phyloP scores from a whole-genome alignment of 2,329 filamentous ascomycete genomes.

The Pezizomycotina sp. region DNA sequence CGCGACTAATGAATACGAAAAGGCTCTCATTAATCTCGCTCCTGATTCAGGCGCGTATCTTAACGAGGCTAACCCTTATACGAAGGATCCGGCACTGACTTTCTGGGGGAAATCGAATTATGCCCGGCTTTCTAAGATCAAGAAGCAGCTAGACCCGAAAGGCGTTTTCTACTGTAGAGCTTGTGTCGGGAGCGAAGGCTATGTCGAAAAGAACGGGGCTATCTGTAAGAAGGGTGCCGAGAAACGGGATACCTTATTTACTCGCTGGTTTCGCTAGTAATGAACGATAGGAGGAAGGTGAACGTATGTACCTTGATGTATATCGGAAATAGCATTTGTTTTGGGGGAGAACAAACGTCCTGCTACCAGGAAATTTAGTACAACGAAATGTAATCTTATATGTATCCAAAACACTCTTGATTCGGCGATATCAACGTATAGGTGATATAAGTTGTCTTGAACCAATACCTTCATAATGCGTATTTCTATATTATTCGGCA shows the following conservation, averaged over 20 bases:
- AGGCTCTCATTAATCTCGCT: slow-evolving; percentile 30
- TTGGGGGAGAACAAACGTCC: no score
- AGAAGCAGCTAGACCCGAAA: slow-evolving; percentile 28
- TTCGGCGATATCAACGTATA: no score
- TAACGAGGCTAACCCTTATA: slow-evolving; percentile 32
- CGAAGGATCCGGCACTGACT: slow-evolving; percentile 9
- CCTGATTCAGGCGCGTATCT: slow-evolving; percentile 32
- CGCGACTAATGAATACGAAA: slow-evolving; percentile 12
- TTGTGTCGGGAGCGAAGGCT: slow-evolving; percentile 30
- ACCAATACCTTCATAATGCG: no score
- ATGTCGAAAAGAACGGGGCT: slow-evolving; percentile 20
- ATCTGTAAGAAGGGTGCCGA: no score
- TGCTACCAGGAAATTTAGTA: no score
- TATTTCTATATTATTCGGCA: no score
- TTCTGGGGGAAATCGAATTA: slow-evolving; percentile 28
- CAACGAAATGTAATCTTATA: no score
- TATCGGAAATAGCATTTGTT: no score
- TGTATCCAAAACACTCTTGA: no score
- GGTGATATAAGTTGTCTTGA: no score
- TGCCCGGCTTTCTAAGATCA: slow-evolving; percentile 26
- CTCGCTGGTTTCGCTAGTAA: no score
- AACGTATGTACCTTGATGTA: slow-evolving; percentile 5
- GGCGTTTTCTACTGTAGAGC: slow-evolving; percentile 30
- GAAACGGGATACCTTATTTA: no score
- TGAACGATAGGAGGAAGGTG: slow-evolving; percentile 14